A percentile compares a stretch with the other conserved stretches of the same genome.
These are phyloP conservation scores for Skeletonema tropicum DNA, from an alignment of 108 stramenopile species.

Conservation along the genomic window DNA sequence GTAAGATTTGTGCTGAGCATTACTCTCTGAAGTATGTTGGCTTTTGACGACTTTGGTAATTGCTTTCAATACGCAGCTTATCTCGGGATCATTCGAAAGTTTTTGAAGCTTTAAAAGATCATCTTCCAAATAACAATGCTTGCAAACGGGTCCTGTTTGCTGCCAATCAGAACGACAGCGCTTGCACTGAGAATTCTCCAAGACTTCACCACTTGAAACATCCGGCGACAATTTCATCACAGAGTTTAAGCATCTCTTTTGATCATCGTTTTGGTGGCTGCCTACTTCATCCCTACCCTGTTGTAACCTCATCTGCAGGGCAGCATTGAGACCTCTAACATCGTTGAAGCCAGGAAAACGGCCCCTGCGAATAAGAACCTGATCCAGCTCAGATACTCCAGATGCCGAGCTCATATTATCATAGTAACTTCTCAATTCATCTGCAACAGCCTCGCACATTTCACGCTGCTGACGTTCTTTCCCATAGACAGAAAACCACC, in stretches of 20 bases:
- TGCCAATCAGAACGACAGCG: constrained; percentile 61
- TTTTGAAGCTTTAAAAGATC: constrained; percentile 22
- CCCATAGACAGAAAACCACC: constrained; percentile 31
- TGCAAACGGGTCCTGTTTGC: constrained; percentile 57
- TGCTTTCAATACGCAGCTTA: constrained; percentile 27
- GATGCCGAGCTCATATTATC: constrained; percentile 11
- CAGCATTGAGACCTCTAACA: constrained; percentile 45
- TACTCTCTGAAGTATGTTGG: background rate
- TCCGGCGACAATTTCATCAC: constrained; percentile 24
- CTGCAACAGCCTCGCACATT: constrained; percentile 46
- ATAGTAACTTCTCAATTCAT: constrained; percentile 33
- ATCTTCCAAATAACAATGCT: constrained; percentile 46
- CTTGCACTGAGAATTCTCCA: constrained; percentile 58
- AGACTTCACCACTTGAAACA: constrained; percentile 39
- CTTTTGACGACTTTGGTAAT: constrained; percentile 23
- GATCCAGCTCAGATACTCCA: background rate
- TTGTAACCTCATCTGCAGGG: constrained; percentile 39
- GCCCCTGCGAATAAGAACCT: constrained; percentile 25
- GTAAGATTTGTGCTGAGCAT: constrained; percentile 2
- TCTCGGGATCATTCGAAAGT: constrained; percentile 39
- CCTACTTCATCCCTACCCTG: constrained; percentile 36
- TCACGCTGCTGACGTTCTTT: constrained; percentile 28
- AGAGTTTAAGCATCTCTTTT: constrained; percentile 26
- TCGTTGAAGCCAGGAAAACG: constrained; percentile 52
- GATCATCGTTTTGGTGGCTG: constrained; percentile 8